phyloP scores from a whole-genome alignment of 495 filamentous ascomycete species.

The Lindgomyces ingoldianus region DNA sequence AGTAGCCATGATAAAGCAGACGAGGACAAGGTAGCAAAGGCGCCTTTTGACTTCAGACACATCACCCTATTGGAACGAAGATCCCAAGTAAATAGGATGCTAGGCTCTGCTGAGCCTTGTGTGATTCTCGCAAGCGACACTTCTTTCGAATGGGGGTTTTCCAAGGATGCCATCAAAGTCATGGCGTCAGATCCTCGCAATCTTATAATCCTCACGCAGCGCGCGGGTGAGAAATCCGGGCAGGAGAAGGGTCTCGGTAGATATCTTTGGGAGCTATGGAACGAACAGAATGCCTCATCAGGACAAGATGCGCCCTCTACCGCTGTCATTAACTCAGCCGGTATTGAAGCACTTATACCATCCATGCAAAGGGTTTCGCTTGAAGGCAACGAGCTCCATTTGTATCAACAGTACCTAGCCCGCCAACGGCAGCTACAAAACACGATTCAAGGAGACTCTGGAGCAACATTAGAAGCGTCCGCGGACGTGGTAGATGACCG shows the following conservation, averaged over 20 bases:
- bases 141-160: slow-evolving; percentile 93
- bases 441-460: slow-evolving; percentile 67
- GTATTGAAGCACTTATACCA: slow-evolving; percentile 60
- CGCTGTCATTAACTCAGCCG: slow-evolving; percentile 58
- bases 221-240: slow-evolving; percentile 11
- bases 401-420: slow-evolving; percentile 90
- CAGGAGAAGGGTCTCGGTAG: slow-evolving; percentile 35
- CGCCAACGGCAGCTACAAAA: slow-evolving; percentile 78
- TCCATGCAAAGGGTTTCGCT: slow-evolving; percentile 64
- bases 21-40: slow-evolving; percentile 48
- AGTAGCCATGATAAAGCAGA: slow-evolving; percentile 48
- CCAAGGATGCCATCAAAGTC: slow-evolving; percentile 73
- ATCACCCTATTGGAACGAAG: slow-evolving; percentile 76
- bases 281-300: slow-evolving; percentile 19
- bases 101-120: slow-evolving; percentile 51
- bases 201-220: slow-evolving; percentile 80
- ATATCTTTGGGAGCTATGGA: slow-evolving; percentile 45
- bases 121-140: slow-evolving; percentile 91
- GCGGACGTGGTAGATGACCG: slow-evolving; percentile 83
- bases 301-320: slow-evolving; percentile 9
- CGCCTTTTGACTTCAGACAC: slow-evolving; percentile 88
- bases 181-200: slow-evolving; percentile 77
- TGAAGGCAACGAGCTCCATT: slow-evolving; percentile 67
- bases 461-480: slow-evolving; percentile 63
- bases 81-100: slow-evolving; percentile 68